A percentile compares a stretch with the other conserved stretches of the same genome.
phyloP scores from a whole-genome alignment of 768 basidiomycete species.

The Tylopilus subfusipes region DNA sequence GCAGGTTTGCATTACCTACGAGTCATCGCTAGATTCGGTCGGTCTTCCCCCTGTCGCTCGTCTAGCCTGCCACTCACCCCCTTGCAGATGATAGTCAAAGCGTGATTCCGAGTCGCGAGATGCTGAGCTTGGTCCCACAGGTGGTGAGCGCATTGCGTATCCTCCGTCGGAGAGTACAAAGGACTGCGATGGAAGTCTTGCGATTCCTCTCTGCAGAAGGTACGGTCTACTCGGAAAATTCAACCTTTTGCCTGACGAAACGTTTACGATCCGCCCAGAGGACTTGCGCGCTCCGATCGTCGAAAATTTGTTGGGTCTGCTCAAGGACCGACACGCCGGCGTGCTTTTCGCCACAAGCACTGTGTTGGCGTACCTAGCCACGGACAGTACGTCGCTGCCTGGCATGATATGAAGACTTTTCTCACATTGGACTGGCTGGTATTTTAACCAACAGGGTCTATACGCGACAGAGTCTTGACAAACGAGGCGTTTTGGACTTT shows the following conservation, averaged over 20 bases:
- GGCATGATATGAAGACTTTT: neutral
- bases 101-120: conserved; percentile 1
- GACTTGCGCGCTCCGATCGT: conserved; percentile 10
- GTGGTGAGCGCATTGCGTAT: conserved; percentile 16
- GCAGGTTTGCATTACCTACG: conserved; percentile 27
- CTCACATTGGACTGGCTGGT: neutral
- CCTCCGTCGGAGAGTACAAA: conserved; percentile 17
- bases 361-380: conserved; percentile 9
- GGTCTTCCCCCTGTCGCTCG: neutral
- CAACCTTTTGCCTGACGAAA: neutral
- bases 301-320: conserved; percentile 10
- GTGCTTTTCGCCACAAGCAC: conserved; percentile 17
- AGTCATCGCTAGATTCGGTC: conserved; percentile 18
- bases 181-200: conserved; percentile 13
- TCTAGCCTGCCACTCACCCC: neutral
- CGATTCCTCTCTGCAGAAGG: conserved; percentile 14
- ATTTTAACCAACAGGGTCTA: conserved; percentile 1
- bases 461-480: conserved; percentile 15
- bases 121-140: conserved; percentile 3
- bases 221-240: neutral
- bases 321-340: conserved; percentile 14
- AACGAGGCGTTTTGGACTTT: conserved; percentile 16
- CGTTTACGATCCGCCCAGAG: conserved; percentile 4
- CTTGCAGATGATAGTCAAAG: conserved; percentile 5
- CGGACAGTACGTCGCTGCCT: conserved; percentile 11